Evolutionary conservation across 2,329 filamentous ascomycete species (phyloP), one percentile per base, ranked within the genome.

Genomic region (Claviceps arundinis): DNA sequence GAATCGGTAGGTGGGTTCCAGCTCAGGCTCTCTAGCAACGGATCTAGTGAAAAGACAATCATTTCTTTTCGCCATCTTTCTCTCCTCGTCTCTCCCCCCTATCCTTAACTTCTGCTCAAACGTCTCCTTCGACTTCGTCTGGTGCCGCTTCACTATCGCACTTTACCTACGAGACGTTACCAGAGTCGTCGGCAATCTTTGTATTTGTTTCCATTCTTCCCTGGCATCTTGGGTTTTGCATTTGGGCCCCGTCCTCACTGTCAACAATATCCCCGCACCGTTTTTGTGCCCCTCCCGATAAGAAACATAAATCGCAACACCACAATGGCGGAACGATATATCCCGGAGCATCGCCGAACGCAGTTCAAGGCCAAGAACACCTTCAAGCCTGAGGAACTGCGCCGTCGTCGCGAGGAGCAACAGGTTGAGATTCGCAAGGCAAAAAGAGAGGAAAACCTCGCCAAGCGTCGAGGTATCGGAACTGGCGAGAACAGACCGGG

Each of bases 341-440:
- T 98, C 67, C 93, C 93, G 70, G 93, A 98, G 77, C 93, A 98
- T 78, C 89, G 93, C 71, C 90, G 93, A 68, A 96, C 89, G 60
- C 90, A 95, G 76, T 98, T 95, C 84, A 98, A 98, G 85, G 93
- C 93, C 52, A 96, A 96, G 81, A 91, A 88, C 73, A 89, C 89
- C 65, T 97, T 98, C 80, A 96, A 96, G 82, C 91, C 91, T 64
- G 93, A 98, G 70, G 93, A 98, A 77, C 85, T 98, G 60, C 89
- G 93, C 69, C 90, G 93, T 66, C 93, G 93, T 68, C 93, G 93
- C 68, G 93, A 98, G 71, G 93, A 98, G 74, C 90, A 96, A 73
- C 93, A 97, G 75, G 93, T 98, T 60, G 93, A 98, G 76, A 98
- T 98, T 67, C 85, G 93, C 69, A 95, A 95, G 76, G 88, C 90